Percentiles rank a stretch among this genome's conserved stretches.
Conservation (phyloP, 345 rosid species). For the Adansonia digitata region DNA sequence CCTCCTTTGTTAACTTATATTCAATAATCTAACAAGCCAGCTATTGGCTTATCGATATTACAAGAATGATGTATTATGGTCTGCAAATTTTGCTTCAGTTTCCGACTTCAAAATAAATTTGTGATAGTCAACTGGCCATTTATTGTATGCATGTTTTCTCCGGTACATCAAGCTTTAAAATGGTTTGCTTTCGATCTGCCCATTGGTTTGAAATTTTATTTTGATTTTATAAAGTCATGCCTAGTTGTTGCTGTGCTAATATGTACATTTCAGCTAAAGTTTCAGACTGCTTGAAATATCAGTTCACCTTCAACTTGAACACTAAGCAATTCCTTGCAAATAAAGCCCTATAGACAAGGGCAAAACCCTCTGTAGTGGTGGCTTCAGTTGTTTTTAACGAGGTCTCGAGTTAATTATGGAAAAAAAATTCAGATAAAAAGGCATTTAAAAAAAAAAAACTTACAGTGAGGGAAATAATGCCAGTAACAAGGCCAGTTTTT, state of each 20-base stretch:
- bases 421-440: background rate
- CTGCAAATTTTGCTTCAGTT: background rate
- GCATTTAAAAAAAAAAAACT: too few relatives aligned
- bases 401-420: background rate
- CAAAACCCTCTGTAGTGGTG: background rate
- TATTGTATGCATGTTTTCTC: background rate
- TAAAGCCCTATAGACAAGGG: background rate
- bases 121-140: background rate
- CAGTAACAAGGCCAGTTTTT: constrained; percentile 81
- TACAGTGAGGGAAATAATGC: constrained; percentile 93
- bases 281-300: background rate
- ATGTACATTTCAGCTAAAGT: background rate
- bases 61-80: background rate
- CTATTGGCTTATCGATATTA: background rate
- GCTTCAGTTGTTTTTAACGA: background rate
- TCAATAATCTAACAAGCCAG: background rate
- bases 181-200: background rate
- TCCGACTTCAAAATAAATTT: background rate
- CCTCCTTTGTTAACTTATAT: background rate
- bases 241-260: background rate
- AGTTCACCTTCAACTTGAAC: background rate
- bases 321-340: background rate
- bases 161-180: background rate
- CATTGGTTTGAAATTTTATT: background rate
- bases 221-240: background rate